Base-by-base conservation (phyloP, 2,329 filamentous ascomycete genomes). In the Ophiocordyceps australis region DNA sequence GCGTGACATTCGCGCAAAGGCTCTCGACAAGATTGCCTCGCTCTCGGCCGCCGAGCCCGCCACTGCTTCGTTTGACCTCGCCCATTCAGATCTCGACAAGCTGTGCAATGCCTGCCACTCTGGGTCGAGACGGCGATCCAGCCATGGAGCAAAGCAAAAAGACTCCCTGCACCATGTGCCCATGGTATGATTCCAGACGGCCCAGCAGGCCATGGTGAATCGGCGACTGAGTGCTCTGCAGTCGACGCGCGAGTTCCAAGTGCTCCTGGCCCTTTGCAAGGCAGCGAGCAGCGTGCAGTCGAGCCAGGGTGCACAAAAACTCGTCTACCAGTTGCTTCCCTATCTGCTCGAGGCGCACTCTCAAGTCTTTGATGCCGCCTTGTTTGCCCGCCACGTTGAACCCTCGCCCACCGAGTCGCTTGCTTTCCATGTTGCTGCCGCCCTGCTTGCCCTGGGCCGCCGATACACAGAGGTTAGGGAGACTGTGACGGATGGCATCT, bases 241-340 rank as follows among this genome's bases (percentile, higher is more conserved):
- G 82, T 80, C 74, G 27, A 71, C 85, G 28, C 74, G 80, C 41
- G 91, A 98, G 58, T 75, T 93, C 38, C 86, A 98, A 49, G 79
- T 92, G 27, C 64, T 98, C 15, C 56, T 95, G 15, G 82, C 89
- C 22, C 62, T 98, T 15, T 95, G 86, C 59, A 86, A 85, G 53
- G 81, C 86, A 27, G 81, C 85, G 4, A 76, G 82, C 4, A 65
- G 71, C 14, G 62, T 95, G 15, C 63, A 73, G 27, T 73, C 70
- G 23, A 50, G 57, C 22, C 69, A 80, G 32, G 76, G 78, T 42
- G 85, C 83, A 16, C 70, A 79, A 40, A 76, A 72, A 39, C 67
- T 98, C 20, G 67, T 74, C n/a, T 60, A 64, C 18, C 83, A 92
- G 38, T 57, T 98, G 21, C 66, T 74, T 7, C 77, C 76, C 5